A percentile compares a stretch with the other conserved stretches of the same genome.
These are phyloP conservation scores for Fusarium sp. DNA, from an alignment of 2,329 filamentous ascomycete genomes.

Conservation along the genomic window DNA sequence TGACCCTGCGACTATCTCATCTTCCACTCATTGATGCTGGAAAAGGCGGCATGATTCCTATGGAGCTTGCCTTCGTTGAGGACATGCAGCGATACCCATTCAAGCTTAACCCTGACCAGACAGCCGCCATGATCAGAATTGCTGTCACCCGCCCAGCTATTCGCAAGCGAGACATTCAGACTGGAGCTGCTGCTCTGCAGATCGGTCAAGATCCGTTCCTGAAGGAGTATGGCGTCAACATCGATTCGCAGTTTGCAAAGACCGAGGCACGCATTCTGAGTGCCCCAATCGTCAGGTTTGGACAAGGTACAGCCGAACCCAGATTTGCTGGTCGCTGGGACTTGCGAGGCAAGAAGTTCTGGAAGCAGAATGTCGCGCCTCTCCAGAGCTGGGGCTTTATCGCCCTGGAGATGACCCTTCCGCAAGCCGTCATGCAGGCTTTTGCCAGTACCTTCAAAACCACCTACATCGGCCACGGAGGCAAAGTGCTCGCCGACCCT, in stretches of 20 bases:
- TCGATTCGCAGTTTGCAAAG: constrained; percentile 71
- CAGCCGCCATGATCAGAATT: constrained; percentile 89
- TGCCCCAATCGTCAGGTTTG: constrained; percentile 78
- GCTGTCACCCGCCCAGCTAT: constrained; percentile 80
- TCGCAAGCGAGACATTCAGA: constrained; percentile 73
- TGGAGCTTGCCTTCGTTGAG: constrained; percentile 67
- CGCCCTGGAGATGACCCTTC: constrained; percentile 66
- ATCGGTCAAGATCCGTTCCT: constrained; percentile 79
- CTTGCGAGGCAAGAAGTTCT: constrained; percentile 81
- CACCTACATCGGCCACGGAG: constrained; percentile 62
- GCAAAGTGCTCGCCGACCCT: constrained; percentile 51
- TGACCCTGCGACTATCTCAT: constrained; percentile 56
- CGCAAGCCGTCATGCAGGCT: constrained; percentile 47
- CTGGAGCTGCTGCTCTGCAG: constrained; percentile 66
- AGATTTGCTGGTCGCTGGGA: constrained; percentile 84
- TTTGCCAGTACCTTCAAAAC: constrained; percentile 56
- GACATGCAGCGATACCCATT: constrained; percentile 69
- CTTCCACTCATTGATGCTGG: constrained; percentile 69
- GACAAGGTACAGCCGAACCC: constrained; percentile 66
- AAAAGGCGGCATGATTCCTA: constrained; percentile 66
- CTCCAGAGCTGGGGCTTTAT: constrained; percentile 82
- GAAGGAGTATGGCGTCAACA: constrained; percentile 76
- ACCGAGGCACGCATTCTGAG: constrained; percentile 77
- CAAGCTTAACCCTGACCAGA: constrained; percentile 73
- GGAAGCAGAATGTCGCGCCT: constrained; percentile 67